Evolutionary conservation across 78 protist species (phyloP).

Genomic region (Pelomyxa schiedti): DNA sequence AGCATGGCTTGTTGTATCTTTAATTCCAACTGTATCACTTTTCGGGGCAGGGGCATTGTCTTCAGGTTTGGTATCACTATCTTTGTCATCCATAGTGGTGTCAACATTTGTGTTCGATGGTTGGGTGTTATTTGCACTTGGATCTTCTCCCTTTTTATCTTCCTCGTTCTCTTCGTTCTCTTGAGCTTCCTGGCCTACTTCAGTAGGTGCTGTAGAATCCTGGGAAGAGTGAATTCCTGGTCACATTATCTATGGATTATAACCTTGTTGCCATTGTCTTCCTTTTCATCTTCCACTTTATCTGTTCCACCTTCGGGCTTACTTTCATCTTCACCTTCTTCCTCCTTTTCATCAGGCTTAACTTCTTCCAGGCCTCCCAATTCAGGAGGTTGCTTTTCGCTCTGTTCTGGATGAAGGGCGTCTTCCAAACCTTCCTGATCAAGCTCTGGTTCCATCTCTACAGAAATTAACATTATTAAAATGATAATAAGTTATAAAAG

Average conservation of each 20-base stretch:
- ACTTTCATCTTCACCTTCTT: conserved; percentile 19
- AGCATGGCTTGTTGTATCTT: too few relatives aligned
- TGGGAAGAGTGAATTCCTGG: neutral
- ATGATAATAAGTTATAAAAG: too few relatives aligned
- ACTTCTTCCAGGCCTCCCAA: conserved; percentile 10
- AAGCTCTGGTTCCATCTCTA: too few relatives aligned
- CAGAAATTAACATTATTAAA: too few relatives aligned
- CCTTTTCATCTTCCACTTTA: conserved; percentile 12
- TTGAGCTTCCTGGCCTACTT: conserved; percentile 3
- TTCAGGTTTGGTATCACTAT: conserved; percentile 22
- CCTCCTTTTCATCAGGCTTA: conserved; percentile 24
- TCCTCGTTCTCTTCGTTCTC: conserved; percentile 28
- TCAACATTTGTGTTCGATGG: conserved; percentile 21
- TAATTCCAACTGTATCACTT: conserved; percentile 3
- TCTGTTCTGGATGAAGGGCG: too few relatives aligned
- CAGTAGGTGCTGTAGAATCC: too few relatives aligned
- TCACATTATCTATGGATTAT: too few relatives aligned
- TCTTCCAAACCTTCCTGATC: too few relatives aligned
- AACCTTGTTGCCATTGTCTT: conserved; percentile 7
- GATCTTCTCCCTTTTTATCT: conserved; percentile 14
- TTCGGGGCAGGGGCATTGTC: neutral
- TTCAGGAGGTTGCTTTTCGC: too few relatives aligned
- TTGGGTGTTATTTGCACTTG: conserved; percentile 2
- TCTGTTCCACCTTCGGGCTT: conserved; percentile 19
- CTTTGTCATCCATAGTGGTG: conserved; percentile 24